Percentiles rank a stretch among this genome's conserved stretches.
phyloP scores from a whole-genome alignment of 495 filamentous ascomycete genomes.

The Penicillium dipodomyicola region DNA sequence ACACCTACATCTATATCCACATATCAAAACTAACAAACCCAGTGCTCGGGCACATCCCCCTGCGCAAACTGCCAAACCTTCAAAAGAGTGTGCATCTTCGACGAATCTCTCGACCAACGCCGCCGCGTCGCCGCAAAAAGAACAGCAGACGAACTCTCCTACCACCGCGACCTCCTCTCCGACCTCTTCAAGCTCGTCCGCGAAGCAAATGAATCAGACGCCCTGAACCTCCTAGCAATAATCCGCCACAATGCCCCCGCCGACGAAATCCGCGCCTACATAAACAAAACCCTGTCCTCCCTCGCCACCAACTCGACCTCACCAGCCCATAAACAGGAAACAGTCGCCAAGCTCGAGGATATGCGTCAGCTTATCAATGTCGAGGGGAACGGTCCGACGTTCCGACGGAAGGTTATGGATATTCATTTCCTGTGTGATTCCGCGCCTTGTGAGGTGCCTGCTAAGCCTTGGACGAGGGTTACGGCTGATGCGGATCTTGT shows the following conservation, averaged over 20 bases:
- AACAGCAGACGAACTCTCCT: conserved; percentile 44
- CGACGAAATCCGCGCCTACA: conserved; percentile 38
- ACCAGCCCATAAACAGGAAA: conserved; percentile 8
- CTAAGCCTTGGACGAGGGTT: conserved; percentile 52
- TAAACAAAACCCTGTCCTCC: conserved; percentile 32
- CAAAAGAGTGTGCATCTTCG: conserved; percentile 43
- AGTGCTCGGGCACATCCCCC: conserved; percentile 44
- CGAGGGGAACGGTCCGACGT: conserved; percentile 35
- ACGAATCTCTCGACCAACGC: conserved; percentile 48
- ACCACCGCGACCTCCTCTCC: conserved; percentile 43
- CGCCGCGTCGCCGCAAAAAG: conserved; percentile 50
- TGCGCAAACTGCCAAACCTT: conserved; percentile 46
- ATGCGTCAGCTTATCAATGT: conserved; percentile 31
- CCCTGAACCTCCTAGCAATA: conserved; percentile 31
- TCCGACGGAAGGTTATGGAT: conserved; percentile 48
- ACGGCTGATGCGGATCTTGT: conserved; percentile 51
- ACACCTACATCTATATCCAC: not conserved
- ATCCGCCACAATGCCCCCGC: conserved; percentile 38
- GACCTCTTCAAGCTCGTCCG: conserved; percentile 43
- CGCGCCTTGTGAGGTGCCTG: conserved; percentile 42
- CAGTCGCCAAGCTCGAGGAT: conserved; percentile 32
- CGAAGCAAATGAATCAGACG: conserved; percentile 32
- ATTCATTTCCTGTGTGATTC: conserved; percentile 45
- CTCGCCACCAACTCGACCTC: conserved; percentile 8
- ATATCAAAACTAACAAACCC: not conserved